Evolutionary conservation across 192 early-diverging fungal genomes (phyloP), one percentile per base, ranked within the genome.

Genomic region (Coemansia sp.): DNA sequence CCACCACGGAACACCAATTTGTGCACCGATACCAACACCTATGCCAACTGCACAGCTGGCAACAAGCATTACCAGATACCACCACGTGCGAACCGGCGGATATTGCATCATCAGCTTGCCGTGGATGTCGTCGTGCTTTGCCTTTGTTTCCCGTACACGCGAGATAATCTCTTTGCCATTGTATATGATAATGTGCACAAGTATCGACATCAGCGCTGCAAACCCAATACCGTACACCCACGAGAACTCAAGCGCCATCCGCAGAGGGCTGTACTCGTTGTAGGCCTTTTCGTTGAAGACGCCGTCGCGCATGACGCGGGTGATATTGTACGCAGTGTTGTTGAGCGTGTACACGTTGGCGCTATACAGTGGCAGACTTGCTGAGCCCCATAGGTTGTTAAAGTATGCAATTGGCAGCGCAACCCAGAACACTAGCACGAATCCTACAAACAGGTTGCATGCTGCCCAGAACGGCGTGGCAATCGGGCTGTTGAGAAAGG

Each of bases 1-100:
- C 90, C 91, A 95, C 90, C 89, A 92, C 19, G 93, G 90, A 66
- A 95, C 85, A 16, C 92, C 90, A 60, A 94, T 85, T 11, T 76
- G 74, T n/a, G 88, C 63, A n/a, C 73, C 78, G n/a, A 74, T 72
- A 57, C 88, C 84, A 22, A 86, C 84, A 8, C 78, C 73, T 62
- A 76, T 87, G 16, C 82, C 77, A 8, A 75, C 63, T 12, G 72
- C 88, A 26, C 80, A 72, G 58, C 85, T 83, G 22, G 82, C 67
- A 9, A 87, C 59, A 43, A 92, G 87, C 58, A 87, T 66, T 18
- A 66, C 78, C 18, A 74, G 47, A 56, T 94, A 95, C 92, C 91
- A 92, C 87, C 88, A 92, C 15, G 82, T 71, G 51, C 90, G 91
- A 57, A 92, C 90, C 18, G 89, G 81, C 11, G 86, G 84, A 61